phyloP scores from a whole-genome alignment of 495 filamentous ascomycete species.

The Aspergillus sclerotioniger region DNA sequence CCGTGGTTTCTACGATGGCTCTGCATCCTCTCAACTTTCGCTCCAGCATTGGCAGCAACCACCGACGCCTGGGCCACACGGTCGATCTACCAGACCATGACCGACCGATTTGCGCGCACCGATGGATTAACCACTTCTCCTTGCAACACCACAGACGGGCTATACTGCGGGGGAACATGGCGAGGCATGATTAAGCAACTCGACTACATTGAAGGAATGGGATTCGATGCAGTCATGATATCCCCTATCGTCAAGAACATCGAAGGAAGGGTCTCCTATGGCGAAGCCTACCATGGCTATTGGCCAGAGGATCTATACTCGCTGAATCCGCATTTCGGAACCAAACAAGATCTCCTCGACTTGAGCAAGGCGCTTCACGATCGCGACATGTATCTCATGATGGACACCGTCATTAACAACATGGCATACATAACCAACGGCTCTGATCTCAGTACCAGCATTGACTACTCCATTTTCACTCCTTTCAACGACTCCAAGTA shows the following conservation, averaged over 20 bases:
- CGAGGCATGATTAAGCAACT: slow-evolving; percentile 62
- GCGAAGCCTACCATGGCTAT: slow-evolving; percentile 70
- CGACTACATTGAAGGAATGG: slow-evolving; percentile 67
- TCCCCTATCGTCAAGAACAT: slow-evolving; percentile 70
- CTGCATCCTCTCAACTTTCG: background rate
- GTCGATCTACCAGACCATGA: slow-evolving; percentile 75
- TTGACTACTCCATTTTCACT: slow-evolving; percentile 60
- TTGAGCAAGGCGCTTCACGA: slow-evolving; percentile 57
- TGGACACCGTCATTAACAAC: slow-evolving; percentile 78
- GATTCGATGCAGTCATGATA: slow-evolving; percentile 82
- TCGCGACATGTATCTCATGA: slow-evolving; percentile 70
- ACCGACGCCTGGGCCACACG: slow-evolving; percentile 52
- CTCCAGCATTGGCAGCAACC: slow-evolving; percentile 19
- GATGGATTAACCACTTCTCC: slow-evolving; percentile 56
- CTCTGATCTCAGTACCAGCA: slow-evolving; percentile 52
- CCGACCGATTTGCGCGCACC: slow-evolving; percentile 70
- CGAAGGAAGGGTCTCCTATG: slow-evolving; percentile 42
- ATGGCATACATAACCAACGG: slow-evolving; percentile 52
- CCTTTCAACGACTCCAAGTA: slow-evolving; percentile 65
- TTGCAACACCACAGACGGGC: slow-evolving; percentile 37
- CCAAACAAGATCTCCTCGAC: slow-evolving; percentile 60
- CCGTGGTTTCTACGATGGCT: slow-evolving; percentile 8
- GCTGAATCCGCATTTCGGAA: slow-evolving; percentile 67
- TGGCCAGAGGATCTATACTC: slow-evolving; percentile 67
- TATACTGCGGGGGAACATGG: slow-evolving; percentile 79